Conservation (phyloP, 106 monocot genomes). For the Vanilla planifolia region DNA sequence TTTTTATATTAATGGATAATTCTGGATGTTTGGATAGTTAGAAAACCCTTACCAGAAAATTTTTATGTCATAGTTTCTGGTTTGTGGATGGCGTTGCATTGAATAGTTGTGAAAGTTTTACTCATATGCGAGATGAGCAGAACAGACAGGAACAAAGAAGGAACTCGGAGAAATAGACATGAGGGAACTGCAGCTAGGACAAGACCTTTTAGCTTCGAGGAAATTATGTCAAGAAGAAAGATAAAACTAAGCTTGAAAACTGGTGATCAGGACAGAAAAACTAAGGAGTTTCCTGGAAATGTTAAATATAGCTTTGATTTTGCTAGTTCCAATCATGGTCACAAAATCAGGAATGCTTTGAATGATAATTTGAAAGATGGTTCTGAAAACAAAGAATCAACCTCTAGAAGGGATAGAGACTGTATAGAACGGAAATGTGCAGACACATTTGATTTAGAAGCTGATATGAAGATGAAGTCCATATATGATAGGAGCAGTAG, state of each 20-base stretch:
- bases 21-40: neutral
- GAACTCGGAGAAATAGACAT: conserved; percentile 18
- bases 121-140: conserved; percentile 36
- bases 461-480: conserved; percentile 20
- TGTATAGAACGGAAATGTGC: conserved; percentile 15
- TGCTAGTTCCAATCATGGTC: neutral
- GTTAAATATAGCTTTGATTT: conserved; percentile 7
- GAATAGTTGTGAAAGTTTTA: conserved; percentile 5
- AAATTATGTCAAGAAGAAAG: conserved; percentile 70
- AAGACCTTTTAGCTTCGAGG: conserved; percentile 70
- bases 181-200: conserved; percentile 82
- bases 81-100: neutral
- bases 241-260: conserved; percentile 29
- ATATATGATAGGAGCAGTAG: conserved; percentile 22
- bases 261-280: conserved; percentile 12
- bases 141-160: conserved; percentile 21
- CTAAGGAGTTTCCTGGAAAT: conserved; percentile 11
- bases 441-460: conserved; percentile 11
- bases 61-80: neutral
- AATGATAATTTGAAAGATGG: conserved; percentile 10
- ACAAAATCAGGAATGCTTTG: conserved; percentile 5
- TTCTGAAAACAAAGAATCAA: conserved; percentile 23
- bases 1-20: neutral
- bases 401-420: conserved; percentile 9
- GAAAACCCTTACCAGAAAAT: neutral